phyloP scores from a whole-genome alignment of 2,329 filamentous ascomycete species.

The Pyrenophora teres region DNA sequence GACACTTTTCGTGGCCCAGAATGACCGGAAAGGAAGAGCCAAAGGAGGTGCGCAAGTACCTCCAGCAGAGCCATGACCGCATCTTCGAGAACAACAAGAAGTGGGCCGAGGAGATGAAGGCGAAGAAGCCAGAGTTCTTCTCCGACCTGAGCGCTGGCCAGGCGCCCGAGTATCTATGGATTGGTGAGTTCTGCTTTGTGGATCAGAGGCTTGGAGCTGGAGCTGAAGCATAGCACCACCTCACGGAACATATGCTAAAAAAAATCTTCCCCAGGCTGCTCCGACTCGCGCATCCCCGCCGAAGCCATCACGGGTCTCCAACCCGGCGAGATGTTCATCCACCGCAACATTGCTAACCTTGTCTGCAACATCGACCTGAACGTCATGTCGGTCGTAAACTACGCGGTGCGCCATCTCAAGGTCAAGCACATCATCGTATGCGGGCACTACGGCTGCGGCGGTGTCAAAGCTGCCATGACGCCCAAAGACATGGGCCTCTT shows the following conservation, averaged over 20 bases:
- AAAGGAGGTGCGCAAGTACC: constrained; percentile 53
- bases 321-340: constrained; percentile 42
- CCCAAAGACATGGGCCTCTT: constrained; percentile 71
- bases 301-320: constrained; percentile 49
- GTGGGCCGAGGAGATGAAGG: constrained; percentile 66
- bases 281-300: constrained; percentile 48
- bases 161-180: constrained; percentile 68
- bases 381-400: constrained; percentile 49
- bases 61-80: constrained; percentile 66
- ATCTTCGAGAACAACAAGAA: constrained; percentile 71
- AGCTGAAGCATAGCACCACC: background rate
- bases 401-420: constrained; percentile 49
- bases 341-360: constrained; percentile 46
- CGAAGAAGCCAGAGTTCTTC: constrained; percentile 69
- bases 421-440: constrained; percentile 73
- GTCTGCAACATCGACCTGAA: constrained; percentile 49
- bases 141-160: constrained; percentile 67
- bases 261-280: constrained; percentile 37
- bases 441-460: constrained; percentile 70
- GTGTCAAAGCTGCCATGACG: constrained; percentile 66
- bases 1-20: constrained; percentile 15
- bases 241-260: background rate
- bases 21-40: constrained; percentile 30
- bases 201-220: background rate
- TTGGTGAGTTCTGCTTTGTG: constrained; percentile 31